phyloP scores from a whole-genome alignment of 306 rosid genomes.

The apple (Malus domestica) region ASM211411v1 NC_041801.1:8526001-8526500 shows the following conservation, averaged over 20 bases:
- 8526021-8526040: too few relatives aligned
- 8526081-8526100: too few relatives aligned
- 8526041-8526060: too few relatives aligned
- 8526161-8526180: background rate
- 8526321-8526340: constrained; percentile 1
- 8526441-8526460: background rate
- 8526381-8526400: background rate
- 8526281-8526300: constrained; percentile 23
- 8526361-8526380: constrained; percentile 25
- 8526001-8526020: too few relatives aligned
- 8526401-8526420: background rate
- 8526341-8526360: constrained; percentile 31
- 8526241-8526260: background rate
- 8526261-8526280: constrained; percentile 13
- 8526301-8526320: background rate
- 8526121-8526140: too few relatives aligned
- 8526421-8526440: constrained; percentile 20
- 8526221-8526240: constrained; percentile 16
- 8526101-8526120: too few relatives aligned
- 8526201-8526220: background rate
- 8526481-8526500: background rate
- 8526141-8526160: too few relatives aligned
- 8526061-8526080: too few relatives aligned
- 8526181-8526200: background rate
- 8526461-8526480: background rate